Base-by-base conservation (phyloP, 2,329 filamentous ascomycete species). In the Paecilomyces dactylethromorphus region DNA sequence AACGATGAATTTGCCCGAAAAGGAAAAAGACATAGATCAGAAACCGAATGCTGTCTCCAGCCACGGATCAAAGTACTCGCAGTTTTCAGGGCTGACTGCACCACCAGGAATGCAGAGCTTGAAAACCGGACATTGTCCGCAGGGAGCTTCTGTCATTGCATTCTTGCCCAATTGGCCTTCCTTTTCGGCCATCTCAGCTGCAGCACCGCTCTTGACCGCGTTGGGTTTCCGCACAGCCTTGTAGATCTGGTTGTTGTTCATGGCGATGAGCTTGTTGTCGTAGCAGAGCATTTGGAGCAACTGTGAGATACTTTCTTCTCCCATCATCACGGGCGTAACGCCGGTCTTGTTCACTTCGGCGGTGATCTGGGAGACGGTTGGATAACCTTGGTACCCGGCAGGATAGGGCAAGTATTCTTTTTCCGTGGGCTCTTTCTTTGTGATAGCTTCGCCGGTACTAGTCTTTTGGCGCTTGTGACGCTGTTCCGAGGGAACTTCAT, bases 61-160 rank as follows among this genome's bases (percentile, higher is more conserved):
- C 94, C 94, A 99, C 56, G 87, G 84, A 63, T 89, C 84, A 69
- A 96, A 97, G 71, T 99, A 99, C 57, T 91, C 88, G 74, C 94
- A 99, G 55, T 89, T 96, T 64, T 86, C 88, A 0, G 93, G 91
- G 68, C 88, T 95, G 22, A 99, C 91, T 0, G 92, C 91, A 0
- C 93, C 93, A 6, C 91, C 92, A 61, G 96, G 91, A 64, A 91
- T 89, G 71, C 94, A 99, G 1, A 97, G 82, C 59, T 94, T 89
- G 71, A 96, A 96, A 2, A 97, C 93, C 0, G 94, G 94, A 74
- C 94, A 99, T 58, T 86, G 83, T 1, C 93, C 92, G 73, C 94
- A 99, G 0, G 94, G 94, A 2, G 89, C 87, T 73, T 97, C 92
- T 1, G 90, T 95, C 64, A 93, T 85, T 3, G 90, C 90, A 66